phyloP scores from a whole-genome alignment of 148 eudicot genomes.

The Amaranthus cruentus region DNA sequence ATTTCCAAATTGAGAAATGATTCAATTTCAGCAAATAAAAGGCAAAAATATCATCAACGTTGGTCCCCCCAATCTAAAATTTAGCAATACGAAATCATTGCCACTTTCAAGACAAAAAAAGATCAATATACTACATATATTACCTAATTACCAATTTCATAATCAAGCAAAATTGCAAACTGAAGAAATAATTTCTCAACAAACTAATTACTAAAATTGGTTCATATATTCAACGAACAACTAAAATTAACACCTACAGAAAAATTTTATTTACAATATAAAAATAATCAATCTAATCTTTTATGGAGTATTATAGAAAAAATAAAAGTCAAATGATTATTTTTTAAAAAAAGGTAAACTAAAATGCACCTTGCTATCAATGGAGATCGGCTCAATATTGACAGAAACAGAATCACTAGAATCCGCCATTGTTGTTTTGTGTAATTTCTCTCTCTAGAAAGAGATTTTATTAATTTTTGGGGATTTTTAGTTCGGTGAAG shows the following conservation, averaged over 20 bases:
- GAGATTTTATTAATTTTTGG: background rate
- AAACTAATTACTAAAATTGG: background rate
- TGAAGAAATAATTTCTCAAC: background rate
- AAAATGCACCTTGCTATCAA: constrained; percentile 53
- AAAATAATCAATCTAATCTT: background rate
- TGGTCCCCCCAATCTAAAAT: constrained; percentile 12
- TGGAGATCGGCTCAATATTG: constrained; percentile 51
- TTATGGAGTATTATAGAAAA: background rate
- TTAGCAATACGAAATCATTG: background rate
- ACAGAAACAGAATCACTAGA: constrained; percentile 58
- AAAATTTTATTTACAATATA: constrained; percentile 4
- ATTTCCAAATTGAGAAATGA: background rate
- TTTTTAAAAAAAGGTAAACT: background rate
- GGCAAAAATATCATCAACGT: background rate
- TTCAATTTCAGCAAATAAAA: background rate
- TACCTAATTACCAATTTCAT: too few relatives aligned
- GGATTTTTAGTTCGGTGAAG: constrained; percentile 21
- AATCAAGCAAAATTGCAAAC: background rate
- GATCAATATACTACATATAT: background rate
- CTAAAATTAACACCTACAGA: background rate
- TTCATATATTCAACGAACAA: background rate
- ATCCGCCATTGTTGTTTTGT: constrained; percentile 43
- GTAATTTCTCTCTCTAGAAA: background rate
- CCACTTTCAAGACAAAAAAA: background rate
- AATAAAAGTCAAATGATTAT: background rate